Conservation (phyloP, 1,139 yeast genomes). For the Casaregolazyma lundiana region DNA sequence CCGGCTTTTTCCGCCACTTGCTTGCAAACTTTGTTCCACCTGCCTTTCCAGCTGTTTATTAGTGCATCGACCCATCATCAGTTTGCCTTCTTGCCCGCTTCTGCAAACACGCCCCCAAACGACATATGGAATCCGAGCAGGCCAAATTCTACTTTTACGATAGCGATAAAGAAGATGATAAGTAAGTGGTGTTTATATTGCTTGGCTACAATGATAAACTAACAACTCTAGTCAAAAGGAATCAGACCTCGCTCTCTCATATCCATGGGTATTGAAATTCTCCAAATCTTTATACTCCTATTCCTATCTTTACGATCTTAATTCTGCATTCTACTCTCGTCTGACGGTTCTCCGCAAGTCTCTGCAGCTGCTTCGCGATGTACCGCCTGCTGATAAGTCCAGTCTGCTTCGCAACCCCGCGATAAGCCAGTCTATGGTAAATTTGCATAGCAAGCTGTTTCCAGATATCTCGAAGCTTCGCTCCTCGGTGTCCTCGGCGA, state of each 20-base stretch:
- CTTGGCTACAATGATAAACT: background rate
- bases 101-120: background rate
- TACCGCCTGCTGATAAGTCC: constrained; percentile 3
- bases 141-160: background rate
- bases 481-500: constrained; percentile 27
- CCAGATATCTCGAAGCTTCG: constrained; percentile 14
- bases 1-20: too few species aligned
- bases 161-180: background rate
- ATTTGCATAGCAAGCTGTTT: constrained; percentile 5
- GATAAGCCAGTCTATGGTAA: constrained; percentile 2
- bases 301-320: constrained; percentile 78
- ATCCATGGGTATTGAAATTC: constrained; percentile 42
- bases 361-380: constrained; percentile 61
- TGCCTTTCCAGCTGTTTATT: background rate
- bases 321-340: constrained; percentile 72
- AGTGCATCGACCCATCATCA: background rate
- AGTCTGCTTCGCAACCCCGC: constrained; percentile 4
- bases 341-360: constrained; percentile 71
- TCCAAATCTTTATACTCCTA: constrained; percentile 80
- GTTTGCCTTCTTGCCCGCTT: background rate
- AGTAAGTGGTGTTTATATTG: background rate
- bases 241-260: background rate
- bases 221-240: background rate
- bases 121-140: background rate
- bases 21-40: too few species aligned